Conservation (phyloP, 83 land plant species). For the Isoetes engelmannii region DNA sequence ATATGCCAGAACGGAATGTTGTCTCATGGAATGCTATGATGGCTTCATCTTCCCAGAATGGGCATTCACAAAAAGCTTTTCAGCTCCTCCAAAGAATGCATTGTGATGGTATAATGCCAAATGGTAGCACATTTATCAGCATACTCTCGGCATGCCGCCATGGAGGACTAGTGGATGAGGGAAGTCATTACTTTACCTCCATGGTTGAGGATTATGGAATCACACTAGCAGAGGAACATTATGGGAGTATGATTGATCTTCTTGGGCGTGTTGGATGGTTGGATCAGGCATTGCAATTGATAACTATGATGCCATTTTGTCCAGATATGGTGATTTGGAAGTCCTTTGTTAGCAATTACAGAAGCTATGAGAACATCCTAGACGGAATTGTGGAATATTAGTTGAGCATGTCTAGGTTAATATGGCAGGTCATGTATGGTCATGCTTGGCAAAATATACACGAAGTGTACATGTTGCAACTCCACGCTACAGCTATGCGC, state of each 20-base stretch:
- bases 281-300: background rate
- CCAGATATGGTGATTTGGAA: background rate
- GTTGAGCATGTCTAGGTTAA: too few relatives aligned
- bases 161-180: background rate
- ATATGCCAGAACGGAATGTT: background rate
- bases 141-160: background rate
- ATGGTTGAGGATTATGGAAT: background rate
- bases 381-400: too few relatives aligned
- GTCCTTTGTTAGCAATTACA: too few relatives aligned
- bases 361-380: too few relatives aligned
- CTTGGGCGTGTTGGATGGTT: background rate
- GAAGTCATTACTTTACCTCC: background rate
- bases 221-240: background rate
- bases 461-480: too few relatives aligned
- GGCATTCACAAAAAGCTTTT: background rate
- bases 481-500: too few relatives aligned
- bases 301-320: background rate
- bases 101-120: background rate
- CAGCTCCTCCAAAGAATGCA: background rate
- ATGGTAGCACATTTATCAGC: background rate
- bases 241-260: background rate
- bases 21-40: constrained; percentile 3
- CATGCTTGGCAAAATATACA: too few relatives aligned
- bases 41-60: background rate
- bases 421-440: too few relatives aligned